Base-by-base conservation (phyloP, 106 monocot genomes). In the Acanthochlamys bracteata region DNA sequence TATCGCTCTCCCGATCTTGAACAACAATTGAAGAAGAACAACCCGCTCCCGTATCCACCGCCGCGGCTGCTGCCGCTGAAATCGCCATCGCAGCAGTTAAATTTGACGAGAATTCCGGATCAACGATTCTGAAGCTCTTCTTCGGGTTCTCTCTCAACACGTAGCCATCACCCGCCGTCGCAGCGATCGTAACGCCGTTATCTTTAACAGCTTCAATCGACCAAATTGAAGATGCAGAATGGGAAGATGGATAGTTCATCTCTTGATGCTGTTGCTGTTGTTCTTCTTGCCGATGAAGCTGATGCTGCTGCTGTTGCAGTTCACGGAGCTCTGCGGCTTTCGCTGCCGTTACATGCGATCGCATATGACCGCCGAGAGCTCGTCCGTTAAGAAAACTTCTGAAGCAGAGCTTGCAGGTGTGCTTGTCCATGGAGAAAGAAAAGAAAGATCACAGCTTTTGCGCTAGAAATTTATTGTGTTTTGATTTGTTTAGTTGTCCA, bases 311-410 rank as follows among this genome's bases (percentile, higher is more conserved):
- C 20, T 8, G 67, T 61, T 11, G 69, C 64, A 15, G 69, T 49
- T 1, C 45, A 3, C 11, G 66, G 55, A 20, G 61, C 49, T 49
- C 42, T 1, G 69, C 65, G 13, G 60, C 57, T 21, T 68, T 15
- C 10, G 63, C 64, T 10, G 67, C 61, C 23, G 55, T 41, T 42
- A 79, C 65, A 42, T 84, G 89, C 45, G 84, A 89, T n/a, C 84
- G 84, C 89, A 89, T 86, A 66, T 86, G 86, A 33, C 86, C 86
- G 25, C 82, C 86, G n/a, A 86, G 76, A 3, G 86, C 79, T 11
- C 86, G 69, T 45, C 86, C 86, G 46, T 71, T 82, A 53, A 73
- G 39, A 82, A 86, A 86, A 51, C 75, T 58, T 54, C 82, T 79
- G 70, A 63, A 76, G 76, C 84, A 84, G 60, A 89, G 76, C 78